Conservation (phyloP, 1,284 basidiomycete species). For the Pseudozyma hubeiensis region DNA sequence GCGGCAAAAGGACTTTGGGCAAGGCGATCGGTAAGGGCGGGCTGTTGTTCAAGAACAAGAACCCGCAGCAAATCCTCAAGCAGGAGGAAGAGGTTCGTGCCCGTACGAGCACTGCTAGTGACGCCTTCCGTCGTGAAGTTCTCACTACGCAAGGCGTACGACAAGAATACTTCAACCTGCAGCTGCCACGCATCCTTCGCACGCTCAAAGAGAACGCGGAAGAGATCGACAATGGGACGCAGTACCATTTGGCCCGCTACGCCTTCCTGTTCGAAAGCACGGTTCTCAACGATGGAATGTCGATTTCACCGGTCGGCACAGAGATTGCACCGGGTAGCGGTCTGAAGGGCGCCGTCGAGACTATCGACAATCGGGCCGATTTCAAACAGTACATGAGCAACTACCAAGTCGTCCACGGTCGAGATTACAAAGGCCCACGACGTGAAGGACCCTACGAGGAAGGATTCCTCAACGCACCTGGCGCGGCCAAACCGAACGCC, state of each 20-base stretch:
- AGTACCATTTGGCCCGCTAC: slow-evolving; percentile 95
- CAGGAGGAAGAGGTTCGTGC: slow-evolving; percentile 94
- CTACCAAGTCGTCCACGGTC: slow-evolving; percentile 83
- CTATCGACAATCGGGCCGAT: slow-evolving; percentile 92
- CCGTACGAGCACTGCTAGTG: slow-evolving; percentile 85
- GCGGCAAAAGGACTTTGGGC: slow-evolving; percentile 68
- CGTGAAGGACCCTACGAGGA: slow-evolving; percentile 69
- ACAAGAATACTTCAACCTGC: slow-evolving; percentile 95
- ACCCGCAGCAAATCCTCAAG: slow-evolving; percentile 88
- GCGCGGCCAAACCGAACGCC: slow-evolving; percentile 4
- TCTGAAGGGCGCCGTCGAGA: slow-evolving; percentile 85
- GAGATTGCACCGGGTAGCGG: slow-evolving; percentile 71
- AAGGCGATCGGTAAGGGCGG: slow-evolving; percentile 91
- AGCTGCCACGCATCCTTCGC: slow-evolving; percentile 89
- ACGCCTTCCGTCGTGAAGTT: slow-evolving; percentile 90
- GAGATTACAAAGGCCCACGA: slow-evolving; percentile 70
- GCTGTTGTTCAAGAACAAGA: slow-evolving; percentile 85
- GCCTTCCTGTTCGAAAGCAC: slow-evolving; percentile 93
- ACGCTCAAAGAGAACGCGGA: slow-evolving; percentile 95
- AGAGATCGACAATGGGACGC: slow-evolving; percentile 94
- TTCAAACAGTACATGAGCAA: slow-evolving; percentile 98
- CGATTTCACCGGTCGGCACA: slow-evolving; percentile 78
- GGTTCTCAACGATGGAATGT: slow-evolving; percentile 86
- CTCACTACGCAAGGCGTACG: slow-evolving; percentile 87
- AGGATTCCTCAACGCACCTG: slow-evolving; percentile 58